Percentiles rank a stretch among this genome's conserved stretches.
Conservation (phyloP, 1,284 basidiomycete species). For the Moniliophthora roreri region DNA sequence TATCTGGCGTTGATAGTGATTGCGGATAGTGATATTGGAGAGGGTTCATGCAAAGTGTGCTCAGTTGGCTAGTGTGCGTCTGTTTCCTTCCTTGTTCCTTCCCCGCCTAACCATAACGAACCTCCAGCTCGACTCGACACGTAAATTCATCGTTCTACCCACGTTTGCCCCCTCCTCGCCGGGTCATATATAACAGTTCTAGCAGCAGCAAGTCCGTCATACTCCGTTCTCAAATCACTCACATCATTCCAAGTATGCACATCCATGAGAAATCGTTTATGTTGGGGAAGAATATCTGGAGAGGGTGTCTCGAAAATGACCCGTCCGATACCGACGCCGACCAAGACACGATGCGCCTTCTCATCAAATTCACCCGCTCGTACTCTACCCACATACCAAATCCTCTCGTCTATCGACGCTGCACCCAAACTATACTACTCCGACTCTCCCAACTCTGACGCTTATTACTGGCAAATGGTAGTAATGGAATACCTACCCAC, state of each 20-base stretch:
- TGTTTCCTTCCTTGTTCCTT: not conserved
- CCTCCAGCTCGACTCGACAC: not conserved
- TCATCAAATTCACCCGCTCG: not conserved
- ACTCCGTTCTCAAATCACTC: not conserved
- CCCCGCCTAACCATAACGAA: not conserved
- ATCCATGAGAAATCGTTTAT: not conserved
- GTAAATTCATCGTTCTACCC: not conserved
- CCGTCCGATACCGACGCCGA: no score
- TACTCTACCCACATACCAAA: not conserved
- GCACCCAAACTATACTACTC: not conserved
- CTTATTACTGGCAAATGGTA: not conserved
- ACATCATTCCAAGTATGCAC: not conserved
- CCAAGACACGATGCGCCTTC: not conserved
- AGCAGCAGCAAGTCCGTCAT: not conserved
- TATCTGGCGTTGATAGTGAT: not conserved
- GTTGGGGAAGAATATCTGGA: conserved; percentile 1
- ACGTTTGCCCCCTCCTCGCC: not conserved
- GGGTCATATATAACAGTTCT: not conserved
- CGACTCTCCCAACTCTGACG: not conserved
- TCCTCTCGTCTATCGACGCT: not conserved
- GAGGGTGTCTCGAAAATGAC: not conserved
- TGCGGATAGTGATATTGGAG: not conserved
- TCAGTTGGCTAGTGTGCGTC: not conserved
- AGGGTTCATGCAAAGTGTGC: not conserved
- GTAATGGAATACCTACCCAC: not conserved